Evolutionary conservation across 192 early-diverging fungal species (phyloP), one percentile per base, ranked within the genome.

Genomic region (Podila clonocystis): DNA sequence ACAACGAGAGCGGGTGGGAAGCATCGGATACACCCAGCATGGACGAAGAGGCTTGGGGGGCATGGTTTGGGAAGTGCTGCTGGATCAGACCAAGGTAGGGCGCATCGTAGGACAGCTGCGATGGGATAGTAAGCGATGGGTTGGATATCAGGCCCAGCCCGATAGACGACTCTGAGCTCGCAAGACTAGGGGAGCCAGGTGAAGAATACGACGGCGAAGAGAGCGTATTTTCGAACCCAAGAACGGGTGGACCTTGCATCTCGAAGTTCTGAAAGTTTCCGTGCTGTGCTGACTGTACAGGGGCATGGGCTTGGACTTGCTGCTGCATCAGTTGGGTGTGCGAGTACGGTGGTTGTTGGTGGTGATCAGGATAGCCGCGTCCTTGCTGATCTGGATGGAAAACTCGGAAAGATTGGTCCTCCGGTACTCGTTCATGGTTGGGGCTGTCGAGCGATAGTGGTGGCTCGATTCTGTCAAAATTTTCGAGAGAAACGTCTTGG

Each of bases 41-140:
- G 22, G 24, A 24, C n/a, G 20, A n/a, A 11, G 52, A 24, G 17
- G 22, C 20, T 24, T 55, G 22, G 26, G 52, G 20, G 24, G 52
- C 5, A 26, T 72, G 65, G 38, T 68, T 62, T 12, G 77, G 70
- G 20, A 72, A 69, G 5, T 80, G 70, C 24, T 73, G 70, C 6
- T 72, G 70, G 5, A 80, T 41, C 9, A 80, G 38, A 28, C 48
- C 52, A 29, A 80, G 33, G 50, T 73, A 80, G 0, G 52, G 52
- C 1, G 55, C 62, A 33, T 60, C 63, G 28, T 68, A 52, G 5
- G 66, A 9, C 2, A 80, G 33, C 20, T 61, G 26, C 20, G 31
- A 24, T n/a, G 63, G 75, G 33, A 72, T 22, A n/a, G 67, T 15
- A 15, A 79, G 26, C 13, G 75, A 65, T 20, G 63, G 61, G 30